These are phyloP conservation scores for Alternaria incomplexa DNA, from an alignment of 2,329 filamentous ascomycete genomes.

Conservation along the genomic window DNA sequence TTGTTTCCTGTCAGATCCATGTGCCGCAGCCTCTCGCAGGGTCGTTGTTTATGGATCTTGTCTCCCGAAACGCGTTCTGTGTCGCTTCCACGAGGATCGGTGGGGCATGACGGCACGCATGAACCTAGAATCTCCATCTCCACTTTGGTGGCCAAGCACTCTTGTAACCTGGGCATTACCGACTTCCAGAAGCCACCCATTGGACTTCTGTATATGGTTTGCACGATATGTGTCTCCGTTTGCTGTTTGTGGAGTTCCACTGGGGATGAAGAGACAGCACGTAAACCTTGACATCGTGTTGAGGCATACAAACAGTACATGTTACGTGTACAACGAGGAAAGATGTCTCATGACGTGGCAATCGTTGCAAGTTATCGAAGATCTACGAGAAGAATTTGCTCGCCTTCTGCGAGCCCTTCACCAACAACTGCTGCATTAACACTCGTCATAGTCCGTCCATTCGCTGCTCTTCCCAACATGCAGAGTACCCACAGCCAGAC, in stretches of 20 bases:
- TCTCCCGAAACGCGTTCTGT: constrained; percentile 8
- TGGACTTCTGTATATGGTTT: not conserved
- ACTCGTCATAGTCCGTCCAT: constrained; percentile 4
- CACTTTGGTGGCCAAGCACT: not conserved
- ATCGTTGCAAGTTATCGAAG: not conserved
- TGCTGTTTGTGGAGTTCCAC: not conserved
- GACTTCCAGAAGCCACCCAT: not conserved
- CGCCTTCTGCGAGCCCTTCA: not conserved
- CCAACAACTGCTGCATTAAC: constrained; percentile 18
- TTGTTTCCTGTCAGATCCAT: constrained; percentile 12
- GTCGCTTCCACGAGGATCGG: not conserved
- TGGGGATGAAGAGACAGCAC: not conserved
- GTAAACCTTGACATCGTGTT: not conserved
- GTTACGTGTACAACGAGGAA: not conserved
- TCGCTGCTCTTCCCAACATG: not conserved
- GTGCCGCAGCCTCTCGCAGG: not conserved
- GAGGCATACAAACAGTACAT: not conserved
- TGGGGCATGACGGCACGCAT: not conserved
- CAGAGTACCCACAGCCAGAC: constrained; percentile 7
- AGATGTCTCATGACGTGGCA: not conserved
- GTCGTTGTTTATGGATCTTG: not conserved
- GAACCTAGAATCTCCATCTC: not conserved
- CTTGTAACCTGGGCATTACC: not conserved
- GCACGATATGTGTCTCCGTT: not conserved
- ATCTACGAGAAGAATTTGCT: not conserved